Base-by-base conservation (phyloP, 208 protist genomes). In the Herpetomonas tarakana region DNA sequence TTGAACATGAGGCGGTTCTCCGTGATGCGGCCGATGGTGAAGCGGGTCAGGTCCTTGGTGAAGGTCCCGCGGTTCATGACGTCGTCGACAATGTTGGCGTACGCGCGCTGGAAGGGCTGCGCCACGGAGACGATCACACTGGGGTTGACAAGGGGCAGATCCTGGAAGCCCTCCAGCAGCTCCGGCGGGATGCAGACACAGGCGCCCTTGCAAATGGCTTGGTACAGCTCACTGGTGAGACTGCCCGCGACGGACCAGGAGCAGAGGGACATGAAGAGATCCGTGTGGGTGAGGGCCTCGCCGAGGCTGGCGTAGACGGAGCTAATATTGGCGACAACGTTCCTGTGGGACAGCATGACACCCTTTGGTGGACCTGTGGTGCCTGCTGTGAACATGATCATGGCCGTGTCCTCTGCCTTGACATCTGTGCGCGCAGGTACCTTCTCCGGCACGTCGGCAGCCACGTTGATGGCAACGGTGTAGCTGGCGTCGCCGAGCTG, bases 341-440 rank as follows among this genome's bases (percentile, higher is more conserved):
- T 98, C 52, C 72, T 68, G 79, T 98, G 94, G 3, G 88, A 96
- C 22, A 98, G 80, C 77, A 87, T 88, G n/a, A 98, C 94, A 12
- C 96, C 97, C 72, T 98, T 98, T 29, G 90, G 91, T 16, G 95
- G 62, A 7, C 95, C 94, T 21, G 93, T 96, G 7, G 93, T 98
- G 21, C 92, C 94, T 24, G 81, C 76, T 19, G 87, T 93, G 68
- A 96, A 96, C 38, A 90, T 81, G 65, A 96, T 95, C 87, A 94
- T 93, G 2, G 87, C 92, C n/a, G 83, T 92, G 58, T 95, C 87
- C 65, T 96, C 86, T 2, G 82, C 66, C n/a, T 66, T 80, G 31
- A 93, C 68, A 55, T 91, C 81, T 39, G 73, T 80, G 41, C 85
- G 81, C 25, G 64, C 46, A 19, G 80, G 72, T 22, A 74, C 63